Percentiles rank a stretch among this genome's conserved stretches.
These are phyloP conservation scores for Ilex aquifolium DNA, from an alignment of 257 asterid species.

Conservation along the genomic window DNA sequence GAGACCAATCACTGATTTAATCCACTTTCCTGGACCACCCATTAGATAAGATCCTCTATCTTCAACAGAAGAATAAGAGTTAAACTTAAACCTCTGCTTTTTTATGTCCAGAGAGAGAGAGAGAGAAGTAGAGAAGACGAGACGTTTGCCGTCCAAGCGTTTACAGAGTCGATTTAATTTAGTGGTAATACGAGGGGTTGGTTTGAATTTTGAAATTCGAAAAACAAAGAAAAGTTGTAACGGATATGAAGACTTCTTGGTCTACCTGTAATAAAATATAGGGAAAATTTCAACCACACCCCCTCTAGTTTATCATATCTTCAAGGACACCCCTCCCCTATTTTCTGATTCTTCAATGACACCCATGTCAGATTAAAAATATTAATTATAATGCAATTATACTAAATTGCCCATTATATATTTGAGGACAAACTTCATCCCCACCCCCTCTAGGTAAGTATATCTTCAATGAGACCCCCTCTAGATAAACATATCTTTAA, in stretches of 20 bases:
- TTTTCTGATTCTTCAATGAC: no score
- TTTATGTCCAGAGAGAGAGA: background rate
- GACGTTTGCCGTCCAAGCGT: background rate
- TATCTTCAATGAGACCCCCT: no score
- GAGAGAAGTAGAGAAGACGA: conserved; percentile 10
- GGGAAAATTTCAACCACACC: no score
- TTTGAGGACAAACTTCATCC: no score
- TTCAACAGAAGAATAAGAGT: background rate
- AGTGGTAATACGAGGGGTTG: conserved; percentile 25
- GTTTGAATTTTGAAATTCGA: conserved; percentile 49
- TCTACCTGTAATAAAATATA: background rate
- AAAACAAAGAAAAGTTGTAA: conserved; percentile 30
- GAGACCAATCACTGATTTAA: conserved; percentile 60
- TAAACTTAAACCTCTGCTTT: background rate
- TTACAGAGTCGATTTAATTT: background rate
- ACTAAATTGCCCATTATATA: no score
- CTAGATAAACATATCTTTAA: no score
- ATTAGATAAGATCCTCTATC: conserved; percentile 15
- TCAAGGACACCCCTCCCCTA: no score
- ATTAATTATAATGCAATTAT: no score
- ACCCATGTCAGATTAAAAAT: no score
- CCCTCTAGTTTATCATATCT: no score
- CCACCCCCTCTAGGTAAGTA: no score
- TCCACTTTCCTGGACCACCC: conserved; percentile 94
- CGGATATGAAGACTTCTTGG: conserved; percentile 45